Evolutionary conservation across 2,329 filamentous ascomycete genomes (phyloP), one percentile per base, ranked within the genome.

Genomic region (Xylaria polymorpha): DNA sequence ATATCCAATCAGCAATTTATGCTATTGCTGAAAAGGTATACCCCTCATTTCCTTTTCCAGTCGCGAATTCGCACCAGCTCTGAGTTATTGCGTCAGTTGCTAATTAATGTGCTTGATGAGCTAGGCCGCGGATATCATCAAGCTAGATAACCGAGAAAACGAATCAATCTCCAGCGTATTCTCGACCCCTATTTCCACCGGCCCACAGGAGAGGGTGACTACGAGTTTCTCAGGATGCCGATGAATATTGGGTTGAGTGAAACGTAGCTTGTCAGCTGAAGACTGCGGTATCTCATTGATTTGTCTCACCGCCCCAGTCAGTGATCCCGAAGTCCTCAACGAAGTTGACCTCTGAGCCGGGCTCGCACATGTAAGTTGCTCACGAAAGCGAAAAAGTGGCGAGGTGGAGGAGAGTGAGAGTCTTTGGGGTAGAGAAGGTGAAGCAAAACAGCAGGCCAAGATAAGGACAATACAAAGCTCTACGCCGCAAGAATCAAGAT

Each of bases 121-220:
- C 65, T 48, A 84, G 82, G 83, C 83, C 22, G 83, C 83, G 18
- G 83, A 84, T 71, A 81, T 84, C 50, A 84, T 85, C 72, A 84
- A 82, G 71, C 73, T 75, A 12, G 71, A 74, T 20, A 68, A 65
- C 14, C 61, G 37, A 25, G 62, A 35, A 51, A 44, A n/a, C 18
- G n/a, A 46, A 53, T 53, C 37, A 37, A 46, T 15, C 53, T 55
- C 37, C 55, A 2, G 15, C 18, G 14, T 39, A 60, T 18, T 15
- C 37, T 58, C 41, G 12, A 4, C 22, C 39, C 41, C 68, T 41
- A 41, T 63, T 35, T n/a, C 8, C 41, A 37, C 56, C 35, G 14
- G 10, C 18, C 20, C 29, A 32, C 50, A 39, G 25, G 15, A 41
- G 9, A 57, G 10, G 41, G 20, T 22, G 25, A 10, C 10, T 15